Evolutionary conservation across 2,329 filamentous ascomycete genomes (phyloP), one percentile per base, ranked within the genome.

Genomic region (Ophiostoma himal-ulmi): DNA sequence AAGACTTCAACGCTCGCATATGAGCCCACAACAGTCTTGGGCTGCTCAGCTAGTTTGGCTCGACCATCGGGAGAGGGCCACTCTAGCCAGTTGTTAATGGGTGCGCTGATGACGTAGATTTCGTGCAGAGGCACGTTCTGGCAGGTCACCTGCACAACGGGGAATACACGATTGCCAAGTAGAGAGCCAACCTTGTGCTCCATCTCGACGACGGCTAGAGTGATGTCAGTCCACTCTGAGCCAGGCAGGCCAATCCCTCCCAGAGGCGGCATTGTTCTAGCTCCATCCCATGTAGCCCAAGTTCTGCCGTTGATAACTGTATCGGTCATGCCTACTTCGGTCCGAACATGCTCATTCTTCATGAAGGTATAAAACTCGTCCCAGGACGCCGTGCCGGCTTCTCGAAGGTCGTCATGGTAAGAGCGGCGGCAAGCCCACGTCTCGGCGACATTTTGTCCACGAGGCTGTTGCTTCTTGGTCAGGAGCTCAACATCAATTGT

Each of bases 1-100:
- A 90, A 79, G 65, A 86, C 80, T 80, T 93, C 91, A 1, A 93
- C 82, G 73, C 87, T 89, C 37, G 83, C 85, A 75, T 92, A 93
- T 11, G 82, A 81, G 4, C 85, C 91, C 39, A 84, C 78, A 8
- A 88, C 84, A 3, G 86, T 78, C 39, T 78, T 81, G 72, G 82
- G 82, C 26, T 83, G 82, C 34, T 78, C 78, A 14, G 78, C 76
- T 66, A 80, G 75, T 70, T 74, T 73, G 72, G 76, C 75, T 37
- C 1, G 36, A 8, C 26, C 26, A 14, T 22, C 14, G 48, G 68
- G 67, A 13, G n/a, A 1, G 5, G 2, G n/a, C 17, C 26, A 20
- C 6, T 48, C 77, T 74, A 65, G 13, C 79, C 65, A 82, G 71
- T 81, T 83, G 39, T 77, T 78, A 22, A 88, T 78, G 22, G 86